phyloP scores from a whole-genome alignment of 2,329 filamentous ascomycete genomes.

The Pseudopyrenochaeta lycopersici region DNA sequence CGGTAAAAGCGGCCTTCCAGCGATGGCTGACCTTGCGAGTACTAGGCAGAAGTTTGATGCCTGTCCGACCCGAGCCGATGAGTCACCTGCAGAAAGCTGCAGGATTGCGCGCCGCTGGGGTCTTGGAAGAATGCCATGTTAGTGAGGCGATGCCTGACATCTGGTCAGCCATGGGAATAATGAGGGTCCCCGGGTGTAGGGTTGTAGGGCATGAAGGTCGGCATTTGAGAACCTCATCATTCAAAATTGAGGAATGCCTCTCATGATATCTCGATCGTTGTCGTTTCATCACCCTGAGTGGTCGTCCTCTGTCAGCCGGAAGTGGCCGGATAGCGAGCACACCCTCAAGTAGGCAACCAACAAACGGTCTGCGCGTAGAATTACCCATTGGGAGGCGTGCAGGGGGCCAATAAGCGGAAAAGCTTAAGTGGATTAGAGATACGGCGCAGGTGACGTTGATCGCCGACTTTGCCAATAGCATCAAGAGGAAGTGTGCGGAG shows the following conservation, averaged over 20 bases:
- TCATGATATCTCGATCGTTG: conserved; percentile 3
- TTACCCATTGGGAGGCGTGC: conserved; percentile 20
- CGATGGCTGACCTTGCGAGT: background rate
- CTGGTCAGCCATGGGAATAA: background rate
- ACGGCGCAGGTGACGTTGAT: conserved; percentile 29
- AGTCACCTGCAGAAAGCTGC: conserved; percentile 18
- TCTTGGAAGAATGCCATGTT: too few species aligned
- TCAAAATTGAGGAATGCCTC: background rate
- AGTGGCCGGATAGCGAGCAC: conserved; percentile 25
- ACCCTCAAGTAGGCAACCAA: conserved; percentile 11
- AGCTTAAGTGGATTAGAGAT: conserved; percentile 29
- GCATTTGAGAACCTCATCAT: background rate
- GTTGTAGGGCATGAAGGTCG: background rate
- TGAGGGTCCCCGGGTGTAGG: background rate
- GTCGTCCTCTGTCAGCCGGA: conserved; percentile 22
- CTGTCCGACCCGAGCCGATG: conserved; percentile 12
- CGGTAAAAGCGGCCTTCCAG: background rate
- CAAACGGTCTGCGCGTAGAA: conserved; percentile 16
- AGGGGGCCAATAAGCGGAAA: conserved; percentile 11
- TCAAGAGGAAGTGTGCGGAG: conserved; percentile 15
- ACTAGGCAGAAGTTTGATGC: conserved; percentile 1
- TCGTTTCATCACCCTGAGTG: conserved; percentile 4
- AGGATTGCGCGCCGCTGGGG: background rate
- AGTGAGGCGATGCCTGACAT: background rate
- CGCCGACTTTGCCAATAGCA: conserved; percentile 16